phyloP scores from a whole-genome alignment of 176 grass and related monocot species.

The Microstegium vimineum region DNA sequence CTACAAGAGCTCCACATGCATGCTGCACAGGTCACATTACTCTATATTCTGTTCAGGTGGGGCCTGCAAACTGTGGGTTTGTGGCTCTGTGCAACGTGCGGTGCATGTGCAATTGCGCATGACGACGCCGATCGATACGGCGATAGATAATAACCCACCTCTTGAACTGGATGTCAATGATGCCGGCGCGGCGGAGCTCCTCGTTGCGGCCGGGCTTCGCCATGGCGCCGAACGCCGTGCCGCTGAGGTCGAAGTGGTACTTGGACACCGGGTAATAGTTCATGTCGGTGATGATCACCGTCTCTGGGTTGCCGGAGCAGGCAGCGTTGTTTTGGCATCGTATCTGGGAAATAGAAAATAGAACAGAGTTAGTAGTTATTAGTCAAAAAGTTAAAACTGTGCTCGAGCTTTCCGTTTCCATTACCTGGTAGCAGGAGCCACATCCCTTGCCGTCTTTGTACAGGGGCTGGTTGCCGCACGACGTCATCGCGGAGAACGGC shows the following conservation, averaged over 20 bases:
- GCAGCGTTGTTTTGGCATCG: constrained; percentile 23
- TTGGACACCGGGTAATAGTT: constrained; percentile 47
- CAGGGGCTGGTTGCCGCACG: constrained; percentile 47
- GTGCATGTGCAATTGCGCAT: neutral
- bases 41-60: constrained; percentile 1
- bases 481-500: constrained; percentile 55
- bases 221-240: constrained; percentile 59
- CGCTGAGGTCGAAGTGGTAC: constrained; percentile 66
- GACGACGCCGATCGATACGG: neutral
- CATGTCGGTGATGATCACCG: constrained; percentile 62
- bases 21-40: neutral
- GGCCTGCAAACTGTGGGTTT: neutral
- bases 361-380: neutral
- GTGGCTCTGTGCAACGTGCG: neutral
- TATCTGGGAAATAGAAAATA: constrained; percentile 20
- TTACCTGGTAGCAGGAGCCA: constrained; percentile 53
- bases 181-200: constrained; percentile 56
- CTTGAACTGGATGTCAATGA: constrained; percentile 53
- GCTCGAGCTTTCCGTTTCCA: neutral
- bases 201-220: constrained; percentile 35
- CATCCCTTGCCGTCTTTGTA: constrained; percentile 57
- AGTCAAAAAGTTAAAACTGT: neutral
- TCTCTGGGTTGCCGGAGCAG: constrained; percentile 61
- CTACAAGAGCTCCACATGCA: constrained; percentile 3
- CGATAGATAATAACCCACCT: constrained; percentile 26